Percentiles rank a stretch among this genome's conserved stretches.
Evolutionary conservation across 768 basidiomycete genomes (phyloP).

Genomic region (Hirschioporus abietinus): DNA sequence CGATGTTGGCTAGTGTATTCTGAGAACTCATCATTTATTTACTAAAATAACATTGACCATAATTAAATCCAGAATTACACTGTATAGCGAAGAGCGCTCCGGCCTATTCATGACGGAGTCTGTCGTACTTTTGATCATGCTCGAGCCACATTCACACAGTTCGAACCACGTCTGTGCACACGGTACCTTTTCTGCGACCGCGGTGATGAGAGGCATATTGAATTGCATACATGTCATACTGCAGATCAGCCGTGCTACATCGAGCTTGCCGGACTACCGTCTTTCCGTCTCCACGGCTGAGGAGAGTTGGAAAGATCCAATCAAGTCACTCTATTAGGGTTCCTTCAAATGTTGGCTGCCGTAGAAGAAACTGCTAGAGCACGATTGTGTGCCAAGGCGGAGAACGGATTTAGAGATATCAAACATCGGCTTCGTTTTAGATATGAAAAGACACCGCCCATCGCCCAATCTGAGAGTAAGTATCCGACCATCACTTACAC

Average conservation of each 20-base stretch:
- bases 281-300: background rate
- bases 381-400: background rate
- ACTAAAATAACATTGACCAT: background rate
- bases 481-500: background rate
- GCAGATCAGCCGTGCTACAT: background rate
- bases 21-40: background rate
- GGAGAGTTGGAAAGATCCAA: background rate
- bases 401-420: background rate
- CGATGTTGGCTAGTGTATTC: background rate
- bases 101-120: background rate
- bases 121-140: background rate
- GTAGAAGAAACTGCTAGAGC: no score
- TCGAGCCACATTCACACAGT: background rate
- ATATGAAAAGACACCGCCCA: background rate
- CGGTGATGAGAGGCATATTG: background rate
- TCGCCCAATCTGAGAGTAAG: background rate
- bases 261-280: background rate
- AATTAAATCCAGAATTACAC: background rate
- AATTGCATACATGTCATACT: background rate
- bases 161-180: background rate
- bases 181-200: background rate
- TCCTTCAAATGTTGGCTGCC: no score
- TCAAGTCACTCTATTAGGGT: background rate
- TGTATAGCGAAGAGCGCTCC: background rate
- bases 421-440: background rate